Evolutionary conservation across 371 early-diverging fungal species (phyloP), one percentile per base, ranked within the genome.

Genomic region (Apophysomyces elegans): DNA sequence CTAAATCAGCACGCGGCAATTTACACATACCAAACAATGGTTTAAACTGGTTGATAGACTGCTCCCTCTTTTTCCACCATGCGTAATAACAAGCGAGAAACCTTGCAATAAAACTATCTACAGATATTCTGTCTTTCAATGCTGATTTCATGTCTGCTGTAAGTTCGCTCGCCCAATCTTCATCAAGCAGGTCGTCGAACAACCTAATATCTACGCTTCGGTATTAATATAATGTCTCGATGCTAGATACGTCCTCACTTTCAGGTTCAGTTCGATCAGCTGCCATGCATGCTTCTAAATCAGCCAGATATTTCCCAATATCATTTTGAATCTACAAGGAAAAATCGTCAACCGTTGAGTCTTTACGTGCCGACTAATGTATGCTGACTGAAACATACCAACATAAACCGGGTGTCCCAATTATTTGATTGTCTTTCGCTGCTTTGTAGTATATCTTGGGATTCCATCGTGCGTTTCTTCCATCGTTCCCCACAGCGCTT

Each of bases 401-500:
- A 65, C 37, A 58, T 60, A 32, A 65, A 68, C 7, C 68, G 67
- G 7, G 58, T 13, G 13, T 63, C 60, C 72, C 67, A 72, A 18
- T 56, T 32, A 39, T 58, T 35, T 9, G 65, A 58, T 13, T 50
- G 37, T 21, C 59, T 16, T 44, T 64, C 63, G n/a, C 36, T 63
- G 11, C 59, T n/a, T 39, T 63, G 62, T 12, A 58, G 56, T 16
- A 18, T 41, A 0, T 59, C 45, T 68, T 65, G 50, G 18, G n/a
- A 13, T 39, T 63, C 8, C 54, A 60, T 21, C 56, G 41, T 39
- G n/a, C 61, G 67, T 36, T 38, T 60, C 37, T 54, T 64, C 37
- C 65, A 63, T 47, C 69, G 56, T 46, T 57, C 45, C 36, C 59
- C 58, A 37, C 58, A 46, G 37, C 69, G 69, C 69, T 69, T 41